phyloP scores from a whole-genome alignment of 1,284 basidiomycete species.

The Papiliotrema terrestris region DNA sequence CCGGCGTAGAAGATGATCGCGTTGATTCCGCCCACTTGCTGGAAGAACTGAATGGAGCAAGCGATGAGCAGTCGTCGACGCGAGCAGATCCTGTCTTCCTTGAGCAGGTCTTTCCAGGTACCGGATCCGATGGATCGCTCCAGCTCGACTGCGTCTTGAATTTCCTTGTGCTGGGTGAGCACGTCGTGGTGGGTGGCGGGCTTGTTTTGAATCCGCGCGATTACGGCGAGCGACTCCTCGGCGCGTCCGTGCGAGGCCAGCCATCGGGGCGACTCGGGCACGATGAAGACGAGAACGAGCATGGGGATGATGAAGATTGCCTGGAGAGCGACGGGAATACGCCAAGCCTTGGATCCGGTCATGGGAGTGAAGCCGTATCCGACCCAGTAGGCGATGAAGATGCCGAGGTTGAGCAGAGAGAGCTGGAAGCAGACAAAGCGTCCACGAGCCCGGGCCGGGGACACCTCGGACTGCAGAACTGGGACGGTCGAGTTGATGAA shows the following conservation, averaged over 20 bases:
- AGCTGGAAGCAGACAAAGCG: conserved; percentile 41
- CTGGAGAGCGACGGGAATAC: conserved; percentile 28
- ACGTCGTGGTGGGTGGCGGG: conserved; percentile 17
- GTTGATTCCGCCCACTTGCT: conserved; percentile 44
- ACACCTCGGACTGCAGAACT: conserved; percentile 38
- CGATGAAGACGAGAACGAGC: conserved; percentile 20
- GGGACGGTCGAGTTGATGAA: conserved; percentile 42
- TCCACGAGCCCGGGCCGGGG: conserved; percentile 35
- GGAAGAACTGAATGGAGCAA: conserved; percentile 45
- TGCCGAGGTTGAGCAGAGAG: conserved; percentile 36
- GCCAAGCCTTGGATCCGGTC: conserved; percentile 18
- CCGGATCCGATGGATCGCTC: conserved; percentile 28
- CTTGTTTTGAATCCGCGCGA: conserved; percentile 26
- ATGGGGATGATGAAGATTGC: conserved; percentile 28
- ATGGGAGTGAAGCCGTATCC: conserved; percentile 35
- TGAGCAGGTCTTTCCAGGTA: conserved; percentile 33
- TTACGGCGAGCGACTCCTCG: conserved; percentile 24
- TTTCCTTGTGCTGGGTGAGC: conserved; percentile 17
- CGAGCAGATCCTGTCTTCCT: conserved; percentile 30
- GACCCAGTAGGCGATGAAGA: conserved; percentile 37
- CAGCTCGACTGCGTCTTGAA: conserved; percentile 23
- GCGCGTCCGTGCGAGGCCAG: conserved; percentile 26
- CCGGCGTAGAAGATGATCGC: conserved; percentile 33
- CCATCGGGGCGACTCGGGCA: conserved; percentile 43
- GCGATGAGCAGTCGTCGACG: conserved; percentile 40